Percentiles rank a stretch among this genome's conserved stretches.
phyloP scores from a whole-genome alignment of 2,329 filamentous ascomycete genomes.

The Xylaria sp. region DNA sequence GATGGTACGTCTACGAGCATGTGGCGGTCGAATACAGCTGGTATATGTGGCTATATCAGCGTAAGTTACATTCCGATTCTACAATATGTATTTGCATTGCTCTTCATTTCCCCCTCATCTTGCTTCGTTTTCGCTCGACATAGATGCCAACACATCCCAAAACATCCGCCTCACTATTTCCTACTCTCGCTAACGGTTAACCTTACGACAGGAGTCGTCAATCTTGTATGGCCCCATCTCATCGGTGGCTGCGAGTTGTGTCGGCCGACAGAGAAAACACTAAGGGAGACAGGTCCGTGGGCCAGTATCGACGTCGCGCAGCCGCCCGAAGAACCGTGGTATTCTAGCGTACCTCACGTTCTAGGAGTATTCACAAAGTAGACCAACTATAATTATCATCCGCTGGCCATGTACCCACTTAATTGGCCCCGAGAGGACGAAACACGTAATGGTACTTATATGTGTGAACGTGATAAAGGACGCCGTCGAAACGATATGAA shows the following conservation, averaged over 20 bases:
- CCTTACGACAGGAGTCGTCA: conserved; percentile 55
- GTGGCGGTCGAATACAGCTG: conserved; percentile 56
- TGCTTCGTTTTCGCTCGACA: background rate
- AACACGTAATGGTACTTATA: too few relatives aligned
- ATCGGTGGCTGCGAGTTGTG: conserved; percentile 64
- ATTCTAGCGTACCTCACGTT: conserved; percentile 59
- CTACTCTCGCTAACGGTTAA: conserved; percentile 1
- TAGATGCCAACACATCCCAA: background rate
- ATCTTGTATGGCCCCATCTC: conserved; percentile 62
- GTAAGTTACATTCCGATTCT: conserved; percentile 52
- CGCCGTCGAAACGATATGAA: background rate
- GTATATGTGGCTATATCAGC: conserved; percentile 60
- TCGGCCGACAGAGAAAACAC: conserved; percentile 58
- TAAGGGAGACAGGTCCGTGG: conserved; percentile 64
- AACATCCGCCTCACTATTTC: too few relatives aligned
- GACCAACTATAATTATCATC: background rate
- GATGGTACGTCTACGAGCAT: conserved; percentile 73
- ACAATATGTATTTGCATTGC: background rate
- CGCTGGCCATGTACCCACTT: background rate
- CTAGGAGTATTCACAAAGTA: conserved; percentile 64
- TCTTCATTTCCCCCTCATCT: background rate
- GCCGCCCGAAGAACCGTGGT: conserved; percentile 55
- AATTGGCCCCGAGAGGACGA: too few relatives aligned
- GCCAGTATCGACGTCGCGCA: conserved; percentile 58
- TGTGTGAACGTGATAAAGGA: background rate